A percentile compares a stretch with the other conserved stretches of the same genome.
phyloP scores from a whole-genome alignment of 78 protist genomes.

The Cavenderia fasciculata region DNA sequence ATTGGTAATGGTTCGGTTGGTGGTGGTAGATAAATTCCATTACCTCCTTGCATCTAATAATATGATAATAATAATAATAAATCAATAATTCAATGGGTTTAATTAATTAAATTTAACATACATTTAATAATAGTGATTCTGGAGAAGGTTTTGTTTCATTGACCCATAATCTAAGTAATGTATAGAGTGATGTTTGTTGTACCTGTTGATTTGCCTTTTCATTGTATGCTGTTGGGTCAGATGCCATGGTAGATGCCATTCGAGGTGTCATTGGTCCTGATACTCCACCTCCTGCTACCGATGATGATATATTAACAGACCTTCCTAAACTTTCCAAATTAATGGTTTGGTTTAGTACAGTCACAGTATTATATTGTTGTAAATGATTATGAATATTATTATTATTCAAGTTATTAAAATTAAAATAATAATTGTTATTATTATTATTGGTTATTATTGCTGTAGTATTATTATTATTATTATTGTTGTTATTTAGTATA shows the following conservation, averaged over 20 bases:
- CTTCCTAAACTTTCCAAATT: background rate
- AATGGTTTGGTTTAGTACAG: background rate
- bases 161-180: background rate
- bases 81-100: background rate
- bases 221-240: background rate
- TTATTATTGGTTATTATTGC: background rate
- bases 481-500: background rate
- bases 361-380: background rate
- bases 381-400: background rate
- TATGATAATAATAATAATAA: background rate
- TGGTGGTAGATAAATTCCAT: conserved; percentile 5
- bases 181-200: conserved; percentile 8
- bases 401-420: background rate
- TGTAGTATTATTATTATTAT: background rate
- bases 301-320: background rate
- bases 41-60: conserved; percentile 15
- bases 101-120: background rate
- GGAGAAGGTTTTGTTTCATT: conserved; percentile 2
- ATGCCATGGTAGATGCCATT: background rate
- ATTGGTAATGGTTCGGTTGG: background rate
- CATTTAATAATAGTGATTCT: conserved; percentile 11
- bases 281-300: background rate
- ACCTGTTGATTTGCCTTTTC: conserved; percentile 2
- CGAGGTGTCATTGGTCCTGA: background rate
- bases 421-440: background rate